Conservation (phyloP, 1,139 yeast species). For the Scheffersomyces illinoinensis region DNA sequence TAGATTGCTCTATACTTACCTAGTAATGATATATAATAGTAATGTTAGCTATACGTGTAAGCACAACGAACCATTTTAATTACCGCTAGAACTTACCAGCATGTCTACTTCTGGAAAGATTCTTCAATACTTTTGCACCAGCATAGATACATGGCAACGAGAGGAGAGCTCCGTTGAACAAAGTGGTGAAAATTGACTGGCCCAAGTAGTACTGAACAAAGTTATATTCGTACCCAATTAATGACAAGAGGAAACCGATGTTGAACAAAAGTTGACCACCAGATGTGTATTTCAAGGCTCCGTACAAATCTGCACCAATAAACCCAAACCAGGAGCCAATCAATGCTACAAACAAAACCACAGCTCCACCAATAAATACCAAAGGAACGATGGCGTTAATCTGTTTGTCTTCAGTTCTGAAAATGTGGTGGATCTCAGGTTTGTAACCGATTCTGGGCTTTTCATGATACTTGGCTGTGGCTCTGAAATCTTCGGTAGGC, state of each 20-base stretch:
- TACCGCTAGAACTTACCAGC: constrained; percentile 25
- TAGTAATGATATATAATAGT: neutral
- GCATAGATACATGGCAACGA: constrained; percentile 59
- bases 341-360: constrained; percentile 43
- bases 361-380: constrained; percentile 48
- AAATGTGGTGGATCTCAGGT: constrained; percentile 72
- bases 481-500: constrained; percentile 32
- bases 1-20: neutral
- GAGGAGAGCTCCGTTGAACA: constrained; percentile 52
- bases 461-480: constrained; percentile 20
- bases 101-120: constrained; percentile 35
- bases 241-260: constrained; percentile 50
- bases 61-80: neutral
- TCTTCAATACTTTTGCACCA: constrained; percentile 64
- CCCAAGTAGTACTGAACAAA: constrained; percentile 73
- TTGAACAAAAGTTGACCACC: constrained; percentile 33
- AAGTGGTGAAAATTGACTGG: constrained; percentile 68
- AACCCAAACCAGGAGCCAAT: constrained; percentile 48
- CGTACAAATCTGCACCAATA: constrained; percentile 48
- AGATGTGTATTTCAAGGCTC: constrained; percentile 28
- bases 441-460: constrained; percentile 49
- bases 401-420: constrained; percentile 56
- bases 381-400: constrained; percentile 58
- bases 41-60: neutral
- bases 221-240: constrained; percentile 61